Evolutionary conservation across 306 rosid species (phyloP), one percentile per base, ranked within the genome.

Genomic region (Casuarina cunninghamiana): DNA sequence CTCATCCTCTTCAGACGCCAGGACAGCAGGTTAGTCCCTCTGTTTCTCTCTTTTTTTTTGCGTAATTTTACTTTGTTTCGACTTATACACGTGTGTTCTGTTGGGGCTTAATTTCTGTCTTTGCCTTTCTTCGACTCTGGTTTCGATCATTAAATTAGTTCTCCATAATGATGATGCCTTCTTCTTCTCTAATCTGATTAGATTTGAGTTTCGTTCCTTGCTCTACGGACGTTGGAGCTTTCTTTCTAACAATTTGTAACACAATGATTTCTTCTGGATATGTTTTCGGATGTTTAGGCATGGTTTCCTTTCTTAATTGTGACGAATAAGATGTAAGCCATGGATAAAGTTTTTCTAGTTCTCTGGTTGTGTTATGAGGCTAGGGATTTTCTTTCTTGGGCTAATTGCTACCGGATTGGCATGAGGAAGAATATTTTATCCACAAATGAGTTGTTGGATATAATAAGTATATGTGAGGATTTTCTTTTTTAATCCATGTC

Each of bases 1-100:
- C 90, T 90, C 93, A 87, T 82, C 81, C 74, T 74, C 68, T 60
- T 74, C 87, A 65, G 41, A 65, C 88, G 88, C 89, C 89, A 83
- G 82, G 80, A 81, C 76, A 83, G 54, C 89, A 87, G 93, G 97
- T 92, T 76, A 62, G 67, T 55, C 77, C 57, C 81, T 69, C 72
- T 72, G 80, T 78, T 82, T 80, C 82, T 79, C 77, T 80, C 77
- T 82, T 77, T 77, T 73, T 82, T 69, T 13, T 3, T 61, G 80
- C 74, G 60, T 15, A 5, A 4, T 5, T 1, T 61, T 53, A 2
- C 37, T 75, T 2, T 61, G 26, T 61, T 75, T 43, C 35, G 32
- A 26, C 8, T 65, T n/a, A 37, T 66, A 49, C 63, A 76, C 39
- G 39, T 58, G 65, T 58, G 32, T 26, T 26, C 32, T 26, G 65